Percentiles rank a stretch among this genome's conserved stretches.
Evolutionary conservation across 2,329 filamentous ascomycete genomes (phyloP).

Genomic region (Colletotrichum truncatum): DNA sequence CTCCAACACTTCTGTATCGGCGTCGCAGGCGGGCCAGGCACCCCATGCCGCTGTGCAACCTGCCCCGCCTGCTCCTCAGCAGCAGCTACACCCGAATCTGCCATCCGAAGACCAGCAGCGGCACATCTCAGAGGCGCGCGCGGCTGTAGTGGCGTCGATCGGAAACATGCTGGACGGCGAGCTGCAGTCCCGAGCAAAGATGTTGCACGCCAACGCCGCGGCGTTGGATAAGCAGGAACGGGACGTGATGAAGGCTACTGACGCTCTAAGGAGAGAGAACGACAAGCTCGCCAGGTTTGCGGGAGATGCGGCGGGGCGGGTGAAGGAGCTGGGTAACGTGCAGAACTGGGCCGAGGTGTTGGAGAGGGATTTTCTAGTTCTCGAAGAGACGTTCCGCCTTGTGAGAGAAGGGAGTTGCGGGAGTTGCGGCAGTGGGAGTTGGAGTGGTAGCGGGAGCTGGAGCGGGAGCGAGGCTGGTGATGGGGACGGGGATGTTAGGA

Average conservation of each 20-base stretch:
- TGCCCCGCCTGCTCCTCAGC: neutral
- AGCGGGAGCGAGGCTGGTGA: slow-evolving; percentile 44
- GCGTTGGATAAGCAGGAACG: slow-evolving; percentile 74
- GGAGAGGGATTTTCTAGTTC: slow-evolving; percentile 71
- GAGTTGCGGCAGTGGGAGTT: slow-evolving; percentile 39
- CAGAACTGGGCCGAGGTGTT: slow-evolving; percentile 91
- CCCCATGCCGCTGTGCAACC: neutral
- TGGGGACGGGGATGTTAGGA: slow-evolving; percentile 22
- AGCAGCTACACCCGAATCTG: slow-evolving; percentile 43
- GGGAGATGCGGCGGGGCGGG: slow-evolving; percentile 66
- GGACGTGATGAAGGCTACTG: slow-evolving; percentile 69
- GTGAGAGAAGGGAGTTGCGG: slow-evolving; percentile 48
- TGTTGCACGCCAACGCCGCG: slow-evolving; percentile 74
- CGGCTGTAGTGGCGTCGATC: slow-evolving; percentile 69
- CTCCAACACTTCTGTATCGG: slow-evolving; percentile 26
- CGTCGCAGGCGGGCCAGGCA: neutral
- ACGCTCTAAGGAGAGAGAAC: slow-evolving; percentile 68
- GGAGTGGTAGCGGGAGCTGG: slow-evolving; percentile 41
- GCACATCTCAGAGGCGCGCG: slow-evolving; percentile 65
- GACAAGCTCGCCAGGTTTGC: slow-evolving; percentile 73
- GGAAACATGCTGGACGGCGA: slow-evolving; percentile 76
- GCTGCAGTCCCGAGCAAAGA: slow-evolving; percentile 72
- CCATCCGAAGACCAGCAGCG: slow-evolving; percentile 53
- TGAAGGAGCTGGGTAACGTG: slow-evolving; percentile 84
- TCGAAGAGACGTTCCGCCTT: slow-evolving; percentile 71